Evolutionary conservation across 139 green algal species (phyloP).

Genomic region (Chlorella sp.): DNA sequence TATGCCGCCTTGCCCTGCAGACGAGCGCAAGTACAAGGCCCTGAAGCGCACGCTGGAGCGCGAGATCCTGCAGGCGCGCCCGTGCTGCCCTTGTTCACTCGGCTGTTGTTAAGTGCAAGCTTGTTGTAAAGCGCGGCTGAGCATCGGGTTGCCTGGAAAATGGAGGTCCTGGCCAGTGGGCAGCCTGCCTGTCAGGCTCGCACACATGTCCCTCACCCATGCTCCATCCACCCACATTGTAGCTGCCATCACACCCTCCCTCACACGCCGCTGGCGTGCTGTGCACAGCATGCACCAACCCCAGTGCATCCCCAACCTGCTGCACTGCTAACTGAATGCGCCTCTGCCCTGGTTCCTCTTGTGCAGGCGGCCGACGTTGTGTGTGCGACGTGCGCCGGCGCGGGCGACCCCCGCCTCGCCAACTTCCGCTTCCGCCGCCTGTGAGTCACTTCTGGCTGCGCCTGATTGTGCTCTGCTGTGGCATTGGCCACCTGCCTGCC

Average conservation of each 20-base stretch:
- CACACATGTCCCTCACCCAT: background rate
- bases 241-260: background rate
- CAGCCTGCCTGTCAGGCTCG: background rate
- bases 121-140: background rate
- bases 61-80: slow-evolving; percentile 74
- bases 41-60: slow-evolving; percentile 73
- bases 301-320: too few relatives aligned
- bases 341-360: background rate
- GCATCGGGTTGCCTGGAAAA: background rate
- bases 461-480: too few relatives aligned
- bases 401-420: slow-evolving; percentile 58
- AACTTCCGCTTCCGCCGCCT: slow-evolving; percentile 58
- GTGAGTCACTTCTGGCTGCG: too few relatives aligned
- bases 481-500: too few relatives aligned
- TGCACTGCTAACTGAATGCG: too few relatives aligned
- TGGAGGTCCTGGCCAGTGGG: too few relatives aligned
- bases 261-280: slow-evolving; percentile 20
- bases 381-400: slow-evolving; percentile 64
- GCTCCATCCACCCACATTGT: background rate
- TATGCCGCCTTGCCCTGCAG: slow-evolving; percentile 20
- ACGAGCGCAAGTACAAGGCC: slow-evolving; percentile 91
- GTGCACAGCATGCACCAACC: too few relatives aligned
- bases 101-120: background rate
- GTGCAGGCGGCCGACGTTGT: slow-evolving; percentile 79
- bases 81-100: background rate